Evolutionary conservation across 345 rosid species (phyloP).

Genomic region (Mallotus nudiflorus): DNA sequence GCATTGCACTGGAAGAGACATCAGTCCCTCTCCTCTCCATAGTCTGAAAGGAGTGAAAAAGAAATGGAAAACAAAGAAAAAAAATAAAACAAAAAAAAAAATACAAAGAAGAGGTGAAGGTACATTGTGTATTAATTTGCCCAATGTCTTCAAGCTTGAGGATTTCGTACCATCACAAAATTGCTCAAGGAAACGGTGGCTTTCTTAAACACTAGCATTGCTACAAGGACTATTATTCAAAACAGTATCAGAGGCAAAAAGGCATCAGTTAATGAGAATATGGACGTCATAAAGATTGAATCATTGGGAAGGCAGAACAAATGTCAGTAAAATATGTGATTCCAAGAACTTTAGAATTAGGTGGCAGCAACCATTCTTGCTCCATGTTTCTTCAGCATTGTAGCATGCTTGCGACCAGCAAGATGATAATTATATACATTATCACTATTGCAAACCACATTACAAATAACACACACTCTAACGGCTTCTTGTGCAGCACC

Average conservation of each 20-base stretch:
- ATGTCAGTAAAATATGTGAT: background rate
- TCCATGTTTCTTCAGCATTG: slow-evolving; percentile 36
- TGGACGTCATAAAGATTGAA: background rate
- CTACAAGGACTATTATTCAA: background rate
- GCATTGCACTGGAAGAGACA: too few relatives aligned
- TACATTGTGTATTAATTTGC: too few relatives aligned
- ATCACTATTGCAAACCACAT: slow-evolving; percentile 45
- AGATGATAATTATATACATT: slow-evolving; percentile 36
- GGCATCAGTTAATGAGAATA: background rate
- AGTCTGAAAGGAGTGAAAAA: too few relatives aligned
- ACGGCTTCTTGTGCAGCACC: slow-evolving; percentile 44
- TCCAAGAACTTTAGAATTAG: background rate
- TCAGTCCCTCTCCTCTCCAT: too few relatives aligned
- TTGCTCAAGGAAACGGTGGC: too few relatives aligned
- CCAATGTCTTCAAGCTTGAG: too few relatives aligned
- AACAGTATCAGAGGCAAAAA: background rate
- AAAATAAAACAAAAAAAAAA: too few relatives aligned
- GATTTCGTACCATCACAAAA: background rate
- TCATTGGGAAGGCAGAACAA: background rate
- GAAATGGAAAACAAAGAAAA: too few relatives aligned
- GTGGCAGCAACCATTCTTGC: slow-evolving; percentile 9
- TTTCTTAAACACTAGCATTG: background rate
- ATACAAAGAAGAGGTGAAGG: too few relatives aligned
- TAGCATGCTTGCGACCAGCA: slow-evolving; percentile 48
- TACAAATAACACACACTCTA: slow-evolving; percentile 38